Base-by-base conservation (phyloP, 306 rosid genomes). In the Malus asiatica region DNA sequence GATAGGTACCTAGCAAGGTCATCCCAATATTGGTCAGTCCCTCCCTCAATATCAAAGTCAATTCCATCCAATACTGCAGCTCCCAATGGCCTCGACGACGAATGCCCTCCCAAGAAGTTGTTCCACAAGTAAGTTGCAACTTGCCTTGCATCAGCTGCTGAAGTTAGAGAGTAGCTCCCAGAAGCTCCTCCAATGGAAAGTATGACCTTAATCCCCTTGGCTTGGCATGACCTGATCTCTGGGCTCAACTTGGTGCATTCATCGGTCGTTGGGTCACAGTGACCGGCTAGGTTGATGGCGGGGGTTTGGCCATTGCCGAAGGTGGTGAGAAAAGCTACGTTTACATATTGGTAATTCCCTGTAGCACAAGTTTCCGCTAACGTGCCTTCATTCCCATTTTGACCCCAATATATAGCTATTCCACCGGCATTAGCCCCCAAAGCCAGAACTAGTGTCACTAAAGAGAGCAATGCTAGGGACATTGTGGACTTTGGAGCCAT, bases 181-280 rank as follows among this genome's bases (percentile, higher is more conserved):
- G n/a, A 4, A 20, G 77, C 82, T 73, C 86, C 86, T 38, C 86
- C 88, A 23, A 82, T 76, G 29, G 84, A 85, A 12, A 82, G 84
- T 51, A 81, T 61, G 32, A 81, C 81, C 70, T 70, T 85, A 73
- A 76, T 73, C 45, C 77, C 75, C 42, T 65, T 57, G 23, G 35
- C 74, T 68, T 79, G 86, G 33, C 88, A 85, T 1, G 81, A 66
- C 60, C 51, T 78, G 3, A 81, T 85, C 23, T 81, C 71, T 20
- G 79, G 40, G 63, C 79, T 79, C 22, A 81, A 32, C 25, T 11
- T n/a, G 14, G 75, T 72, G 68, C 83, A 81, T 30, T 73, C n/a
- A 0, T 60, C 13, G 10, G 44, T n/a, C 3, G 2, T 8, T 1
- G 78, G 38, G 10, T 35, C 71, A 72, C 88, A 79, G 22, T 81